Conservation (phyloP, 805 yeast species). For the Starmerella asiatica region DNA sequence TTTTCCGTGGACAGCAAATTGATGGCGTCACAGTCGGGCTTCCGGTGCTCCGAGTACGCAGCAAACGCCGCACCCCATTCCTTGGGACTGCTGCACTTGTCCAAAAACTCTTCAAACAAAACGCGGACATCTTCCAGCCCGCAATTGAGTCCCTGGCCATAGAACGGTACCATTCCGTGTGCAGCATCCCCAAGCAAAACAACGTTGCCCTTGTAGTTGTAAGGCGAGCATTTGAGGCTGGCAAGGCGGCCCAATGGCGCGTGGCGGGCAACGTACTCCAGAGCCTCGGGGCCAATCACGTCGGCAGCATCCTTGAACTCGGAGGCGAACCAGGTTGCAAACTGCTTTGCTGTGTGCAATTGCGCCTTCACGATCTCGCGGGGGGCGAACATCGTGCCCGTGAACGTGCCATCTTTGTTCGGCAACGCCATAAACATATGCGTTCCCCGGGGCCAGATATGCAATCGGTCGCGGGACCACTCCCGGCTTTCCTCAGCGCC, state of each 20-base stretch:
- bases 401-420: conserved; percentile 72
- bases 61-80: conserved; percentile 38
- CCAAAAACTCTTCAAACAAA: conserved; percentile 37
- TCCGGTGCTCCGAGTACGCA: conserved; percentile 42
- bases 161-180: conserved; percentile 95
- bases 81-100: conserved; percentile 18
- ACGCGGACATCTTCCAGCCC: conserved; percentile 84
- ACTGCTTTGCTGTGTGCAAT: conserved; percentile 27
- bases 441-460: conserved; percentile 82
- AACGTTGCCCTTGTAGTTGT: conserved; percentile 48
- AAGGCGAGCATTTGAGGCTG: conserved; percentile 57
- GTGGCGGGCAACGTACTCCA: conserved; percentile 36
- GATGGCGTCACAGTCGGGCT: conserved; percentile 59
- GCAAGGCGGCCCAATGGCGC: conserved; percentile 70
- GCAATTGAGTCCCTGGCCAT: conserved; percentile 94
- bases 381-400: conserved; percentile 80
- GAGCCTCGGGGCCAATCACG: conserved; percentile 47
- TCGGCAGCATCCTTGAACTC: conserved; percentile 65
- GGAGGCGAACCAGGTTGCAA: conserved; percentile 39
- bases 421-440: conserved; percentile 86
- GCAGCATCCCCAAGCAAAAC: conserved; percentile 85
- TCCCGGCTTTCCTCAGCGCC: conserved; percentile 34
- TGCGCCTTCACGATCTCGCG: conserved; percentile 47
- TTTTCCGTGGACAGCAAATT: conserved; percentile 66
- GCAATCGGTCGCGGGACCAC: conserved; percentile 48